A percentile compares a stretch with the other conserved stretches of the same genome.
phyloP scores from a whole-genome alignment of 2,329 filamentous ascomycete species.

The Chrysoporthe deuterocubensis region DNA sequence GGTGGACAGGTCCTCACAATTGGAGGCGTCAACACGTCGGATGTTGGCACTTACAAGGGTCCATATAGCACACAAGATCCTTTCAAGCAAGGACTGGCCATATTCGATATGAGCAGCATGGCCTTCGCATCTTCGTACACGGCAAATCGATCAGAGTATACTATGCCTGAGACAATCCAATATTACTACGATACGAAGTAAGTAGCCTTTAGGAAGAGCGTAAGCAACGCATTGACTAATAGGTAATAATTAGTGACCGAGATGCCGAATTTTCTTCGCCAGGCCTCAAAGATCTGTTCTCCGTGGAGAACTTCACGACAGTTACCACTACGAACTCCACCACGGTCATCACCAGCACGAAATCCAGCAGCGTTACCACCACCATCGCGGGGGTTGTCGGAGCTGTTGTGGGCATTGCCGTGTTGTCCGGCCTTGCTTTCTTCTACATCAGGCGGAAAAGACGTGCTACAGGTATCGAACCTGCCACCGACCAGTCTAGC shows the following conservation, averaged over 20 bases:
- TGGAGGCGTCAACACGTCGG: constrained; percentile 35
- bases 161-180: neutral
- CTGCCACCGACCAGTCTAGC: neutral
- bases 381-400: neutral
- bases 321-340: neutral
- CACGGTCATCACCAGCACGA: neutral
- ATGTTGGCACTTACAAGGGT: constrained; percentile 24
- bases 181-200: constrained; percentile 2
- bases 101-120: constrained; percentile 33
- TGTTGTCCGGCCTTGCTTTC: neutral
- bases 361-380: neutral
- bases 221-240: neutral
- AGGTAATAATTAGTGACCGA: neutral
- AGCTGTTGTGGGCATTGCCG: neutral
- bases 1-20: constrained; percentile 46
- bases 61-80: constrained; percentile 31
- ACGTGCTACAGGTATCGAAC: neutral
- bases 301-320: constrained; percentile 22
- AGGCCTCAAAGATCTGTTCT: constrained; percentile 6
- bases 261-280: constrained; percentile 14
- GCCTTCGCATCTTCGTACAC: constrained; percentile 24
- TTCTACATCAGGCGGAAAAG: neutral
- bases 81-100: constrained; percentile 30
- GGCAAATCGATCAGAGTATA: constrained; percentile 16
- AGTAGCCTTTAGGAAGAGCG: neutral